Conservation (phyloP, 441 rosid genomes). For the Sinapis alba region DNA sequence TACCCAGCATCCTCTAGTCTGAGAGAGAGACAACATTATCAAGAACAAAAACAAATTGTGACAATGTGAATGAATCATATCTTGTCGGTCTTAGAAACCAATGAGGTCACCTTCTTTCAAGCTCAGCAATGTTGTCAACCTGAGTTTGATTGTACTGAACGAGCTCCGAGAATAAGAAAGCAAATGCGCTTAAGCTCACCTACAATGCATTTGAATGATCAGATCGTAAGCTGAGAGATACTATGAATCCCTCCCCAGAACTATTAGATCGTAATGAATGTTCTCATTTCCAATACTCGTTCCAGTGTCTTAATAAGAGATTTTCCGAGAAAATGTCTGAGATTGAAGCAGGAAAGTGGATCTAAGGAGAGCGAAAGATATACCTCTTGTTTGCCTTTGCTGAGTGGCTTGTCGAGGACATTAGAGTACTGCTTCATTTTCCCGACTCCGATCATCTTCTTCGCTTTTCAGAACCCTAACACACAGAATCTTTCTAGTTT, state of each 20-base stretch:
- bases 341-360: slow-evolving; percentile 20
- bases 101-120: slow-evolving; percentile 51
- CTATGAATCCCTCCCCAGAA: too few species aligned
- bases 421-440: slow-evolving; percentile 94
- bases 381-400: slow-evolving; percentile 99
- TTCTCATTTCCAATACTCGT: slow-evolving; percentile 17
- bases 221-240: slow-evolving; percentile 30
- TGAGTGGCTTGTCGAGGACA: slow-evolving; percentile 91
- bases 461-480: slow-evolving; percentile 26
- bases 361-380: slow-evolving; percentile 1
- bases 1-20: slow-evolving; percentile 98
- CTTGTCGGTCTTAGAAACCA: not conserved
- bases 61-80: not conserved
- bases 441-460: slow-evolving; percentile 86
- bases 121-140: slow-evolving; percentile 60
- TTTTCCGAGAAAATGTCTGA: not conserved
- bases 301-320: slow-evolving; percentile 8
- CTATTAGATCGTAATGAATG: slow-evolving; percentile 14
- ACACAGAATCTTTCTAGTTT: slow-evolving; percentile 17
- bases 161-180: slow-evolving; percentile 95
- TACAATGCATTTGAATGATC: slow-evolving; percentile 44
- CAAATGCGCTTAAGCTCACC: slow-evolving; percentile 95
- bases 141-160: slow-evolving; percentile 96
- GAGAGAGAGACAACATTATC: slow-evolving; percentile 5
- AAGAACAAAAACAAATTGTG: slow-evolving; percentile 13